A percentile compares a stretch with the other conserved stretches of the same genome.
Evolutionary conservation across 306 rosid species (phyloP).

Genomic region (Cyamopsis tetragonoloba): DNA sequence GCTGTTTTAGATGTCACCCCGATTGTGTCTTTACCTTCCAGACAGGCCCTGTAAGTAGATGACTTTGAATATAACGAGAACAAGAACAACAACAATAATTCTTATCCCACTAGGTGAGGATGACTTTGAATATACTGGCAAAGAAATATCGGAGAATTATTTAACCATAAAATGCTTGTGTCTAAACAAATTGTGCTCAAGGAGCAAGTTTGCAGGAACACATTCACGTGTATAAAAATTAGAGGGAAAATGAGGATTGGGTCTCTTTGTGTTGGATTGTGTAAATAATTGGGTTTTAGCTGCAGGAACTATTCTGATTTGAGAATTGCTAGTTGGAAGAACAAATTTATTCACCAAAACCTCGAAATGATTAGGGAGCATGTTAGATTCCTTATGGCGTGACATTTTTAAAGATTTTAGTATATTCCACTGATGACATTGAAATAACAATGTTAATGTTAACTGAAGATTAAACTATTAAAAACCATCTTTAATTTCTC

Average conservation of each 20-base stretch:
- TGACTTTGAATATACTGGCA: neutral
- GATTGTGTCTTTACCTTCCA: neutral
- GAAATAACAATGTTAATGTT: neutral
- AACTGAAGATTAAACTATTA: neutral
- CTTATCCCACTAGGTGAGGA: too few relatives aligned
- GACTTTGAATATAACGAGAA: neutral
- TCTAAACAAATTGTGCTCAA: too few relatives aligned
- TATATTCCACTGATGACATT: neutral
- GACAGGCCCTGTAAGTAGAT: too few relatives aligned
- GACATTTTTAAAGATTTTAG: neutral
- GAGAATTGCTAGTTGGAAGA: neutral
- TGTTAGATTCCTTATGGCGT: neutral
- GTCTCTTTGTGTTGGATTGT: constrained; percentile 3
- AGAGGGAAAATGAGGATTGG: too few relatives aligned
- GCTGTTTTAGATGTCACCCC: neutral
- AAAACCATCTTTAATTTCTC: neutral
- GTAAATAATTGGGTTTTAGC: neutral
- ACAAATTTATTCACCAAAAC: neutral
- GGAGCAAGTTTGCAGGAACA: too few relatives aligned
- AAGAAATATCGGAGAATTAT: too few relatives aligned
- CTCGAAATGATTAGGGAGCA: constrained; percentile 2
- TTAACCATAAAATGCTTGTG: too few relatives aligned
- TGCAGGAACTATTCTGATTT: neutral
- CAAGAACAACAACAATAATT: too few relatives aligned
- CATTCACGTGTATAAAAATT: too few relatives aligned